Base-by-base conservation (phyloP, 108 stramenopile genomes). In the Schizochytrium sp. region DNA sequence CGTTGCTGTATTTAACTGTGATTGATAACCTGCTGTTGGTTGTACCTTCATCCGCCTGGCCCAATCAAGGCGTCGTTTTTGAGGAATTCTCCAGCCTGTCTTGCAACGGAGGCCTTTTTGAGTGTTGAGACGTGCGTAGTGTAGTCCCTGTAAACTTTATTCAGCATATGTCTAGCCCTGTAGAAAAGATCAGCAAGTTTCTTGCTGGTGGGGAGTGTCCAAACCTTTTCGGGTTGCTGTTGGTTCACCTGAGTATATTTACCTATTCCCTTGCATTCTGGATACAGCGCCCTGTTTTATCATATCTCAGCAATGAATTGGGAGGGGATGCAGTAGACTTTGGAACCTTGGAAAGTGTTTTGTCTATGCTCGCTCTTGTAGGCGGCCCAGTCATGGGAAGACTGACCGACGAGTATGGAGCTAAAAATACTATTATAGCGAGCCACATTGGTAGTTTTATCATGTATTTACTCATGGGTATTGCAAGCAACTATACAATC, bases 311-410 rank as follows among this genome's bases (percentile, higher is more conserved):
- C 76, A 55, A 49, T 38, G 76, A 83, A 5, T 53, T 49, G 17
- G 76, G 76, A 0, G 76, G 76, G 7, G 76, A 55, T 38, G 76
- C 76, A 0, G 50, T 83, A 10, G 76, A 49, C 50, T 83, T 55
- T 55, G 76, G 50, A 8, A 55, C 76, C 76, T 55, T 83, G 76
- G 76, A 83, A 53, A 55, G 50, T 38, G 50, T 83, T 10, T 38
- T 49, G 45, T 83, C 76, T 12, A 53, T 55, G 76, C 76, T 83
- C 15, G 19, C 76, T 10, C 3, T 83, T 8, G 10, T 49, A 10
- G 76, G 76, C 45, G 76, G 76, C 13, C 50, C 76, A 5, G 38
- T 83, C 45, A 83, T 83, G 76, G 76, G 76, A 13, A 10, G 76
- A 55, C 53, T 83, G 17, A 55, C 76, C 15, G 76, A 83, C 76